Base-by-base conservation (phyloP, 2,329 filamentous ascomycete species). In the Colletotrichum truncatum region DNA sequence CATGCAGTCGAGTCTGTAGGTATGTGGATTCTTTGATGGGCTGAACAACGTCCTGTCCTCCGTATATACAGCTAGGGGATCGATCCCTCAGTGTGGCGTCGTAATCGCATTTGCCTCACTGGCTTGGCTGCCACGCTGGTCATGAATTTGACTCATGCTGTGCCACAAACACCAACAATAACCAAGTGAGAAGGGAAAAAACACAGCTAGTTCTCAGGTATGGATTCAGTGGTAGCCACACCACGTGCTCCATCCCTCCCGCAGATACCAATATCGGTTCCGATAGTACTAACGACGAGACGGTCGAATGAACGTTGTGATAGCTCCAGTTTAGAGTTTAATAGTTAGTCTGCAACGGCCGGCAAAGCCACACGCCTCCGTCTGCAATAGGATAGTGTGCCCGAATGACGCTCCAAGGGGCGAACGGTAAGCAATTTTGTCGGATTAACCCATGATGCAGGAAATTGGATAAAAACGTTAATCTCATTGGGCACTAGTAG, bases 211-310 rank as follows among this genome's bases (percentile, higher is more conserved):
- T 38, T 7, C 26, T 34, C 38, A 18, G 23, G 21, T 16, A 14
- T 59, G 46, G 36, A 18, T 3, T 38, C n/a, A 28, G 21, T 30
- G 48, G 56, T 18, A 52, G 39, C 39, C 41, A 63, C 36, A 43
- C 63, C 63, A 57, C 63, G 43, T 66, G 63, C 58, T 48, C n/a
- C 36, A 32, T 38, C 32, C 26, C 34, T 39, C 26, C 54, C 38
- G 39, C 41, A 56, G 56, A 41, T 48, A 48, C 18, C 9, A 64
- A 46, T 34, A n/a, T 46, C 30, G 36, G n/a, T n/a, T 25, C 26
- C 34, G 32, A 43, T 43, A 30, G 49, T 43, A 18, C 52, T 32
- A 66, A 63, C 48, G 58, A 58, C 48, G 57, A 41, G 32, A 14
- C 34, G 18, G 34, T 14, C 57, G 34, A 39, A 39, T 28, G 49